These are phyloP conservation scores for Lactarius evosmus DNA, from an alignment of 768 basidiomycete genomes.

Conservation along the genomic window DNA sequence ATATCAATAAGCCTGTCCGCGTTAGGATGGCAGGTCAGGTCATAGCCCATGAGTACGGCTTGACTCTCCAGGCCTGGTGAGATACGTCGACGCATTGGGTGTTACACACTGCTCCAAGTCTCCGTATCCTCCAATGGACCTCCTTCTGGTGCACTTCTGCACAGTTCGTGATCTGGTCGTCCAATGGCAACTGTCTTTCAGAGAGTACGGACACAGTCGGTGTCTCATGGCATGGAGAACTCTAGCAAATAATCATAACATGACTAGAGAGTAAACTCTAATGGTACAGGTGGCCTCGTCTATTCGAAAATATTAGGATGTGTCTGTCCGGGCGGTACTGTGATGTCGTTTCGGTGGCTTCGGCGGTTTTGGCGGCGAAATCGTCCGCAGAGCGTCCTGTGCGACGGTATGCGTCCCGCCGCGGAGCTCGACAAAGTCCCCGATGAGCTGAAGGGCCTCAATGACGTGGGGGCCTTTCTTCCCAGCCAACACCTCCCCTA, in stretches of 20 bases:
- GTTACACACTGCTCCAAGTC: neutral
- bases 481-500: constrained; percentile 1
- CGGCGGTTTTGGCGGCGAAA: neutral
- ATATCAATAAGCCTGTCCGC: too few relatives aligned
- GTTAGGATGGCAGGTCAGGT: too few relatives aligned
- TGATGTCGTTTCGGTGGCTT: neutral
- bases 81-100: neutral
- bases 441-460: neutral
- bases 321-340: neutral
- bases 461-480: constrained; percentile 1
- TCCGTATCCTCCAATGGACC: neutral
- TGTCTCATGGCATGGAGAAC: neutral
- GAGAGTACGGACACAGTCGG: neutral
- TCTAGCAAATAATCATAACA: neutral
- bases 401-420: neutral
- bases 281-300: neutral
- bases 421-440: neutral
- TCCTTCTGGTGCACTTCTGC: neutral
- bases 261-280: neutral
- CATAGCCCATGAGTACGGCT: too few relatives aligned
- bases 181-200: neutral
- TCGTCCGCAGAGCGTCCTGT: neutral
- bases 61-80: neutral
- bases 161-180: neutral
- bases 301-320: neutral